A percentile compares a stretch with the other conserved stretches of the same genome.
phyloP scores from a whole-genome alignment of 345 rosid species.

The Gossypium anomalum region DNA sequence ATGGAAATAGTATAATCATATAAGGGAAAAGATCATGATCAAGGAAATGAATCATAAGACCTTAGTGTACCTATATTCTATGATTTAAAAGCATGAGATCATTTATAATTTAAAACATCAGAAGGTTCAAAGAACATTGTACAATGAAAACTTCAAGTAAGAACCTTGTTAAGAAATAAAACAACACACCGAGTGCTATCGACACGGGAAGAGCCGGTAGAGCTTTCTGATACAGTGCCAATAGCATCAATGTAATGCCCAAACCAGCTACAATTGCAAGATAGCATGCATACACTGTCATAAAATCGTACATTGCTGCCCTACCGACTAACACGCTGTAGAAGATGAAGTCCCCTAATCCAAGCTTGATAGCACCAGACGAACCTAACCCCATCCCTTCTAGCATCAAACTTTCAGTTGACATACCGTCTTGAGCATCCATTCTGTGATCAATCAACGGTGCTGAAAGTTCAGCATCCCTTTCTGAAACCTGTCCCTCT shows the following conservation, averaged over 20 bases:
- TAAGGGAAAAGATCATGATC: background rate
- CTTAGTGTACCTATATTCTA: background rate
- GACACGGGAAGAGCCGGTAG: constrained; percentile 95
- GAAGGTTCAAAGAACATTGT: constrained; percentile 72
- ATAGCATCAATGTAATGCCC: constrained; percentile 72
- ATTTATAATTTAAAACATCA: constrained; percentile 57
- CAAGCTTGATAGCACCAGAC: constrained; percentile 84
- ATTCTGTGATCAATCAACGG: constrained; percentile 59
- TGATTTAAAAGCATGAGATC: background rate
- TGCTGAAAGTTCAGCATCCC: constrained; percentile 45
- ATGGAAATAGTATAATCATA: background rate
- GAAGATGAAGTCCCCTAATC: constrained; percentile 91
- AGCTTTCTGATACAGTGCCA: constrained; percentile 87
- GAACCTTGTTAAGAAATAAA: constrained; percentile 65
- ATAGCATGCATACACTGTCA: constrained; percentile 93
- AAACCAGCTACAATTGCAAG: constrained; percentile 90
- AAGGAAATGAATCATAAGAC: constrained; percentile 13
- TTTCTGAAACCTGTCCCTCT: constrained; percentile 33
- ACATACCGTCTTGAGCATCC: constrained; percentile 23
- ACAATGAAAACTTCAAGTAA: constrained; percentile 68
- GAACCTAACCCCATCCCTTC: constrained; percentile 92
- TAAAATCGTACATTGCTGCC: constrained; percentile 90
- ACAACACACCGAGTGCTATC: constrained; percentile 67
- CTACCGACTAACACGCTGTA: constrained; percentile 92
- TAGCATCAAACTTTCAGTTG: constrained; percentile 44